Percentiles rank a stretch among this genome's conserved stretches.
Evolutionary conservation across 805 yeast species (phyloP).

Genomic region (Metschnikowia shivogae): DNA sequence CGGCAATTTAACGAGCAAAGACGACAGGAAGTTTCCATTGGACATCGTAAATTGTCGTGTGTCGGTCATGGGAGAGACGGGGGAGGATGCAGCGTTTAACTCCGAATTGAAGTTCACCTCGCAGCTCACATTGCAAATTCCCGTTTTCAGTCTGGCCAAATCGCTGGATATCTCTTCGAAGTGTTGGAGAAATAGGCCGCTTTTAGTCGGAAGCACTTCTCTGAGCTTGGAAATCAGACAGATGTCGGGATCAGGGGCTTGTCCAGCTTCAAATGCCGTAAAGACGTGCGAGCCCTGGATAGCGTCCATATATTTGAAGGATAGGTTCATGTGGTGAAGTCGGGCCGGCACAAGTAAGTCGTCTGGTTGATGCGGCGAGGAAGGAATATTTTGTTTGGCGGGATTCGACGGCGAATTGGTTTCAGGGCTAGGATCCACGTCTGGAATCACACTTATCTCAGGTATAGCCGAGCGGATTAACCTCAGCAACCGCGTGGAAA

Average conservation of each 20-base stretch:
- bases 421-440: background rate
- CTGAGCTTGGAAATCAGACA: background rate
- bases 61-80: slow-evolving; percentile 15
- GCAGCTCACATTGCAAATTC: slow-evolving; percentile 10
- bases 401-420: background rate
- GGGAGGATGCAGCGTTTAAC: slow-evolving; percentile 9
- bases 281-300: slow-evolving; percentile 9
- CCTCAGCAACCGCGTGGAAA: slow-evolving; percentile 16
- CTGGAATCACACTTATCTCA: background rate
- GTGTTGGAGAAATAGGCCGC: slow-evolving; percentile 6
- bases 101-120: slow-evolving; percentile 9
- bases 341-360: background rate
- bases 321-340: slow-evolving; percentile 11
- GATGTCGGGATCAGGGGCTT: background rate
- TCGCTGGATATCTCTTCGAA: slow-evolving; percentile 5
- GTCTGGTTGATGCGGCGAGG: background rate
- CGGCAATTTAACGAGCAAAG: slow-evolving; percentile 6
- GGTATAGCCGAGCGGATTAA: slow-evolving; percentile 7
- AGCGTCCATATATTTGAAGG: slow-evolving; percentile 10
- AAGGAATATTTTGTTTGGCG: background rate
- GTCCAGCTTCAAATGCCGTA: slow-evolving; percentile 3
- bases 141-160: slow-evolving; percentile 8
- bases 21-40: slow-evolving; percentile 15
- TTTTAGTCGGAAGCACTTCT: slow-evolving; percentile 5
- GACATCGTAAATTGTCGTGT: slow-evolving; percentile 11